Evolutionary conservation across 345 rosid species (phyloP), one percentile per base, ranked within the genome.

Genomic region (Brassica juncea): DNA sequence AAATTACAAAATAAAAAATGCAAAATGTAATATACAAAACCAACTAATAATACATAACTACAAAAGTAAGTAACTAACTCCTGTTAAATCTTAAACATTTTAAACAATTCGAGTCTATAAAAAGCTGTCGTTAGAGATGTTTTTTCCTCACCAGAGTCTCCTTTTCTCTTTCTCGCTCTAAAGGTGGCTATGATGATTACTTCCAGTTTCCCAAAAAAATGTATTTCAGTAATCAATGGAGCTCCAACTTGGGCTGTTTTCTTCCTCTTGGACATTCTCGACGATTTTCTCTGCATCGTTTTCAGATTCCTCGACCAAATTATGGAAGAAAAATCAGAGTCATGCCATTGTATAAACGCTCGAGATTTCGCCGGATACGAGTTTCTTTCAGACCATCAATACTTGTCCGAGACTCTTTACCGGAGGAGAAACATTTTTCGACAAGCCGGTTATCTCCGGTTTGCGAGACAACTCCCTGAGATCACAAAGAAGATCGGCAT

Each of bases 191-290:
- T 19, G 72, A 87, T 82, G 86, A 63, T 21, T 74, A 34, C 83
- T 25, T 37, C 72, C 30, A 54, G 15, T 76, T 75, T 58, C 9
- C 52, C 52, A 0, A 60, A 75, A 74, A 84, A 74, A 79, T 88
- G 86, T 81, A 61, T 70, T 1, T 16, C 65, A 35, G 34, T 21
- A 34, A 52, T 90, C 81, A 77, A 82, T 15, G 32, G 58, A 49
- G 77, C 66, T 15, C 67, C 84, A 14, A 82, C 75, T 70, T 75
- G 61, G 80, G 28, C 74, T 1, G 83, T 89, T 70, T 90, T 92
- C 80, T 80, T 88, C 32, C 79, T 83, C 80, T 79, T 88, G 0
- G 97, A 90, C 75, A 70, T 87, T 10, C 83, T 92, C 25, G 94
- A 92, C 31, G 14, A 79, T 11, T 8, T 88, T 62, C 79, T 87